These are phyloP conservation scores for Leptosphaerulina australis DNA, from an alignment of 2,329 filamentous ascomycete genomes.

Conservation along the genomic window DNA sequence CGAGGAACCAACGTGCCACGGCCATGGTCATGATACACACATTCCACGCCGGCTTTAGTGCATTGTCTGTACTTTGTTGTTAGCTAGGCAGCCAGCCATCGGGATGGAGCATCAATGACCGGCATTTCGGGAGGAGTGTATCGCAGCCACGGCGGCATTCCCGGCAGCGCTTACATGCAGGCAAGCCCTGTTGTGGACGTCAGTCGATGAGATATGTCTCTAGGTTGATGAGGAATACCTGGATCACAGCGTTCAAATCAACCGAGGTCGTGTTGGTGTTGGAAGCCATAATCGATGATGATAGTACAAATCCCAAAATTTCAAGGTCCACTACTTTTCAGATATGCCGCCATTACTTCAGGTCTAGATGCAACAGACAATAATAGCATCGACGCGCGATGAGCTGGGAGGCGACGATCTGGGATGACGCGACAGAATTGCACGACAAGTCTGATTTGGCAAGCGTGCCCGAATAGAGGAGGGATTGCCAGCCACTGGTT, in stretches of 20 bases:
- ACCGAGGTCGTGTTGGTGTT: slow-evolving; percentile 12
- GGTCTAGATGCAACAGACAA: neutral
- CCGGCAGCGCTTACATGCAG: slow-evolving; percentile 45
- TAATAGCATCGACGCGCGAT: slow-evolving; percentile 4
- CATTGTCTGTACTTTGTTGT: slow-evolving; percentile 42
- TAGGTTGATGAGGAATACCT: slow-evolving; percentile 19
- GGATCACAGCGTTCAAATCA: slow-evolving; percentile 31
- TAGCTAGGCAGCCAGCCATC: slow-evolving; percentile 12
- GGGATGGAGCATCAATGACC: slow-evolving; percentile 19
- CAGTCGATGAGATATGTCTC: neutral
- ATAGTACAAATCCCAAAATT: neutral
- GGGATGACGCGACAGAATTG: slow-evolving; percentile 16
- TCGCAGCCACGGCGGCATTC: slow-evolving; percentile 47
- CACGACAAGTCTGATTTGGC: slow-evolving; percentile 22
- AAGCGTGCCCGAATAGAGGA: slow-evolving; percentile 23
- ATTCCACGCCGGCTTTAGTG: slow-evolving; percentile 45
- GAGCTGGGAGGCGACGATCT: slow-evolving; percentile 15
- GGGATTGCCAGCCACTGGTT: slow-evolving; percentile 14
- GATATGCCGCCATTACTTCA: slow-evolving; percentile 2
- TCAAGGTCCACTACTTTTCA: neutral
- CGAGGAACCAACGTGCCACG: slow-evolving; percentile 39
- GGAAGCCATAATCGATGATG: slow-evolving; percentile 8
- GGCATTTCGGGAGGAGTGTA: slow-evolving; percentile 46
- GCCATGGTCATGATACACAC: slow-evolving; percentile 45
- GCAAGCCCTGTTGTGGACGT: slow-evolving; percentile 31